Percentiles rank a stretch among this genome's conserved stretches.
These are phyloP conservation scores for Aspergillus ruber DNA, from an alignment of 2,329 filamentous ascomycete species.

Conservation along the genomic window DNA sequence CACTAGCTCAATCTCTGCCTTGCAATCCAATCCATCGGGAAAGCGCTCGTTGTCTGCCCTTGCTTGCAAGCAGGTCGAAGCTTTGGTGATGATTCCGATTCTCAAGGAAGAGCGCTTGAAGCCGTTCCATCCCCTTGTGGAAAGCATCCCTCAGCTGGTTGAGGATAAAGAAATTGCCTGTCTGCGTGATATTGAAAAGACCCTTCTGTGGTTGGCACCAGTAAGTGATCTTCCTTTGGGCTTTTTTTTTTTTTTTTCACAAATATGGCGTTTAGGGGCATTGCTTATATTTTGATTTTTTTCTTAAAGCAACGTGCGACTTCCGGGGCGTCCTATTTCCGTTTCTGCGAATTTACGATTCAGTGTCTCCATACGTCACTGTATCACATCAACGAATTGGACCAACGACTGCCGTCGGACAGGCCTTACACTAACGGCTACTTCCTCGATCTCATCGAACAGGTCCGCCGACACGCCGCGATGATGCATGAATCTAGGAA, in stretches of 20 bases:
- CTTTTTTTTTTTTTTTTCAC: constrained; percentile 23
- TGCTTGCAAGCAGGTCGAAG: constrained; percentile 71
- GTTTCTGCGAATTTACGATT: constrained; percentile 86
- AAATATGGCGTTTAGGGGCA: constrained; percentile 54
- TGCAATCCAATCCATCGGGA: constrained; percentile 42
- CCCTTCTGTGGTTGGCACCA: constrained; percentile 79
- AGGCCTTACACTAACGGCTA: constrained; percentile 92
- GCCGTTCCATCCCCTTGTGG: constrained; percentile 72
- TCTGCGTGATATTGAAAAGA: constrained; percentile 91
- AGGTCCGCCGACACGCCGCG: constrained; percentile 82
- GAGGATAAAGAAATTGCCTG: constrained; percentile 79
- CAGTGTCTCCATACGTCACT: constrained; percentile 85
- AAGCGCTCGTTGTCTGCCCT: constrained; percentile 59
- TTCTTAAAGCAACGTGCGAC: constrained; percentile 67
- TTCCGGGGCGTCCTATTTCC: constrained; percentile 69
- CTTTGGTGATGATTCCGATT: constrained; percentile 71
- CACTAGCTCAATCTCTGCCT: constrained; percentile 52
- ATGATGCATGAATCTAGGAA: constrained; percentile 72
- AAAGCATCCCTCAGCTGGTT: constrained; percentile 72
- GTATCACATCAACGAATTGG: constrained; percentile 75
- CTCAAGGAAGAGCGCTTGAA: constrained; percentile 66
- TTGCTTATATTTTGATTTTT: constrained; percentile 60
- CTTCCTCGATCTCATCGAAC: constrained; percentile 91
- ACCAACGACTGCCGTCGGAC: constrained; percentile 77
- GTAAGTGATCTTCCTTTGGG: constrained; percentile 64